These are phyloP conservation scores for Coprinopsis sp. DNA, from an alignment of 768 basidiomycete genomes.

Conservation along the genomic window DNA sequence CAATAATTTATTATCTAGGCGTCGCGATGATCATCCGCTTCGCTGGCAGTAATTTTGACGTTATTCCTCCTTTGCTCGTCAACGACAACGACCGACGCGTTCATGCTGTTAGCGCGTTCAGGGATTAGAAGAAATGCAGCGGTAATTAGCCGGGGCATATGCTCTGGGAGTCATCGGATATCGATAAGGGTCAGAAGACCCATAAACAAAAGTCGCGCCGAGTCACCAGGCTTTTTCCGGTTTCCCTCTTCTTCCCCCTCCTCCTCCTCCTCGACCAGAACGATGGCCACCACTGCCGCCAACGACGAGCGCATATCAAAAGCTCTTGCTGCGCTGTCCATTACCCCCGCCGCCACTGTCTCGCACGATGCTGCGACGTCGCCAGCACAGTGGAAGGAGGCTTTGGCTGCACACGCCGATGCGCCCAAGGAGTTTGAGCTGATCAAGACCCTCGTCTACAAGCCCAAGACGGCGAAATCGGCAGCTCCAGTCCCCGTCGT, in stretches of 20 bases:
- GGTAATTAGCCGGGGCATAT: slow-evolving; percentile 17
- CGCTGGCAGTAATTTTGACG: too few relatives aligned
- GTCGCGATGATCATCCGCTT: too few relatives aligned
- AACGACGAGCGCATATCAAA: slow-evolving; percentile 30
- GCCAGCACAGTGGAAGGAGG: slow-evolving; percentile 73
- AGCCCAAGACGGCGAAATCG: slow-evolving; percentile 92
- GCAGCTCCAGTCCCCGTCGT: slow-evolving; percentile 82
- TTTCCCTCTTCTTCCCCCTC: slow-evolving; percentile 14
- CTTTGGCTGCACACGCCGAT: slow-evolving; percentile 48
- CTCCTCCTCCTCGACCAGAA: slow-evolving; percentile 9
- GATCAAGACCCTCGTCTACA: slow-evolving; percentile 89
- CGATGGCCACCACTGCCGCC: slow-evolving; percentile 25
- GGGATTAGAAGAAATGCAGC: slow-evolving; percentile 13
- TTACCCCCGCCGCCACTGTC: slow-evolving; percentile 48
- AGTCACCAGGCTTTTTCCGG: slow-evolving; percentile 25
- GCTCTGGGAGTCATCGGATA: slow-evolving; percentile 25
- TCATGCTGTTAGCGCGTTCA: slow-evolving; percentile 1
- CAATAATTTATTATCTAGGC: too few relatives aligned
- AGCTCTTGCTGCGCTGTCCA: slow-evolving; percentile 49
- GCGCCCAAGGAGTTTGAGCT: slow-evolving; percentile 62
- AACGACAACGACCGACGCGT: neutral
- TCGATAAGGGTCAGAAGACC: slow-evolving; percentile 38
- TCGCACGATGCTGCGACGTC: slow-evolving; percentile 61
- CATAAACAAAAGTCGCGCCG: slow-evolving; percentile 20
- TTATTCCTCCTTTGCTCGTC: too few relatives aligned